Evolutionary conservation across 2,329 filamentous ascomycete species (phyloP), one percentile per base, ranked within the genome.

Genomic region (Cadophora gregata): DNA sequence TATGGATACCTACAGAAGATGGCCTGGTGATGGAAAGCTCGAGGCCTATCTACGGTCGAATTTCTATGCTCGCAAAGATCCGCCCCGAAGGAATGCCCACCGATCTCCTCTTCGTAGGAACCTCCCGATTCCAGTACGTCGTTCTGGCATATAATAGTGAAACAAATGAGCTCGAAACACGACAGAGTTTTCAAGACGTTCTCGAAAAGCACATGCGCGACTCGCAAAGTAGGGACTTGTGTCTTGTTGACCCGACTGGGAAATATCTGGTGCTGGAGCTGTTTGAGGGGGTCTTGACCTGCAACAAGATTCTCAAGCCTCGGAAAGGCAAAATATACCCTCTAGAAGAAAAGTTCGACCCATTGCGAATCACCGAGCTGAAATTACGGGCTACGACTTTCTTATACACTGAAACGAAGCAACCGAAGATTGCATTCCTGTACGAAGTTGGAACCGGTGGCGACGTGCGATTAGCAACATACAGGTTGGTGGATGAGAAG

Each of bases 81-180:
- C 88, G 88, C 29, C 93, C 94, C 6, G 87, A 88, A 59, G 87
- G 92, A 72, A 89, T 90, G 33, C 80, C 84, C 5, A 93, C 89
- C 58, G 93, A 98, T 73, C 88, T 97, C 69, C 86, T 99, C 68
- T 97, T 99, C 77, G 86, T 99, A 65, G 95, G 93, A 59, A 99
- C 96, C 56, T 91, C 97, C 76, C 88, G 91, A 64, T 91, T 92
- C 73, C 90, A 93, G 74, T 98, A 97, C 80, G 97, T 98, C 78
- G 97, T 93, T 1, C 79, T 97, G 24, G 88, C 85, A 19, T 99
- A 96, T 94, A 89, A 97, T 73, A 75, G 84, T 0, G 79, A 85
- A 76, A 81, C 75, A 4, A 79, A 79, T 24, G 77, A 81, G 65
- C 78, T 90, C 2, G 82, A 85, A 9, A 86, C 84, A 0, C 76